Evolutionary conservation across 345 rosid species (phyloP), one percentile per base, ranked within the genome.

Genomic region (Linum lewisii): DNA sequence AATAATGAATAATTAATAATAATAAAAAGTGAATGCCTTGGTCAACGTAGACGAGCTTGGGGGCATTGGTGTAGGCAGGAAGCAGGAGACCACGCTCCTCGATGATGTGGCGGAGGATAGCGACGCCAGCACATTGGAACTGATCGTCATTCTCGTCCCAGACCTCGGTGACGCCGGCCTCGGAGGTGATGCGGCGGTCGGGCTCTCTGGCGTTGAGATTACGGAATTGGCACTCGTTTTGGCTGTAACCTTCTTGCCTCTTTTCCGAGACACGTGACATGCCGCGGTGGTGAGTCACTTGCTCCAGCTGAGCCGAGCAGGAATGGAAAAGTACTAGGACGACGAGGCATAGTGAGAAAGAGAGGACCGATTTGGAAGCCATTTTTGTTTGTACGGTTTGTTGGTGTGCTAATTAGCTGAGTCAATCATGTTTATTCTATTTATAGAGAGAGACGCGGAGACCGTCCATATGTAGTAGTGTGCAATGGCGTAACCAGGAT

Each of bases 51-150:
- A 82, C 0, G 3, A 82, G 71, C 61, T 37, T 63, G 21, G 83
- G 78, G 11, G 65, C 67, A 10, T 66, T 78, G 59, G 60, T 38
- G 62, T 72, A 82, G 10, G 72, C 38, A 14, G 84, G 84, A 59
- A 79, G 66, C 15, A 77, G 60, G 44, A 82, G 72, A 14, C 84
- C 82, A 10, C 53, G 57, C 14, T 8, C 51, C 5, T 62, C 22
- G 57, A 82, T 67, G 8, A 21, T 65, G 22, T 75, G 86, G 52
- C 84, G 74, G 45, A 77, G 18, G 23, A 63, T 69, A 0, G 60
- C 81, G 21, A 70, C 84, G 9, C 75, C 80, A 15, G 79, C 81
- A 37, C 84, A 79, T 52, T 59, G 68, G 61, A 79, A 61, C 57
- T 79, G 79, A 10, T 70, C 52, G 7, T 73, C 64, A 19, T 66